These are phyloP conservation scores for Stenocarpella maydis DNA, from an alignment of 2,329 filamentous ascomycete genomes.

Conservation along the genomic window DNA sequence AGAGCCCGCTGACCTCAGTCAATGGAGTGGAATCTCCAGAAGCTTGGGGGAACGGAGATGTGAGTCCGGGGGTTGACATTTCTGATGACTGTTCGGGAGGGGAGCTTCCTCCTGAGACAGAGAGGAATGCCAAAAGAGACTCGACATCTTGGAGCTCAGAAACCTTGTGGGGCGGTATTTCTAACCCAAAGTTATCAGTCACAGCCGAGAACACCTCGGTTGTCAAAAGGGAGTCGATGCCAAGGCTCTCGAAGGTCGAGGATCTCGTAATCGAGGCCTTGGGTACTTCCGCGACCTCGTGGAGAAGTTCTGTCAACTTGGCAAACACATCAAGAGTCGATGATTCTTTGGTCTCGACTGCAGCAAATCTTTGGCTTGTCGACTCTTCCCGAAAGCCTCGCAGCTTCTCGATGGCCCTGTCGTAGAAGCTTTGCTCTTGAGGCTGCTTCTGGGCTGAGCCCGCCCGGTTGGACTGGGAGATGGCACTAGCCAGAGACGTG, in stretches of 20 bases:
- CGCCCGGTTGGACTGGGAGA: conserved; percentile 21
- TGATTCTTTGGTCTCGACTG: not conserved
- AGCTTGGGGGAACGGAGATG: not conserved
- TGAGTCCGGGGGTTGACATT: not conserved
- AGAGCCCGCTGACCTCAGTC: not conserved
- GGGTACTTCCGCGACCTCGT: conserved; percentile 37
- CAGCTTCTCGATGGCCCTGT: conserved; percentile 1
- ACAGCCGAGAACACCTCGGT: conserved; percentile 42
- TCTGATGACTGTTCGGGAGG: not conserved
- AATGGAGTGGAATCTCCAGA: not conserved
- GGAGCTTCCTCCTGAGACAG: not conserved
- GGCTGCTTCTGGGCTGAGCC: not conserved
- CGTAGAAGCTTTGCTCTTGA: not conserved
- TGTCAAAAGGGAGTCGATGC: conserved; percentile 48
- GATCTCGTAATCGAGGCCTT: conserved; percentile 37
- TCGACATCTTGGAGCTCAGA: not conserved
- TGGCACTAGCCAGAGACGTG: conserved; percentile 33
- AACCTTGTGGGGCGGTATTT: not conserved
- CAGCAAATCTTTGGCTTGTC: not conserved
- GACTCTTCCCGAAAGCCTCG: not conserved
- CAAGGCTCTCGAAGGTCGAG: conserved; percentile 43
- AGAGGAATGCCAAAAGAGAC: not conserved
- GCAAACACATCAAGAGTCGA: not conserved
- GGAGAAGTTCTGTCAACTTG: conserved; percentile 28
- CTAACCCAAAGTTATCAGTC: not conserved